A percentile compares a stretch with the other conserved stretches of the same genome.
Evolutionary conservation across 2,329 filamentous ascomycete genomes (phyloP).

Genomic region (Colletotrichum kahawae): DNA sequence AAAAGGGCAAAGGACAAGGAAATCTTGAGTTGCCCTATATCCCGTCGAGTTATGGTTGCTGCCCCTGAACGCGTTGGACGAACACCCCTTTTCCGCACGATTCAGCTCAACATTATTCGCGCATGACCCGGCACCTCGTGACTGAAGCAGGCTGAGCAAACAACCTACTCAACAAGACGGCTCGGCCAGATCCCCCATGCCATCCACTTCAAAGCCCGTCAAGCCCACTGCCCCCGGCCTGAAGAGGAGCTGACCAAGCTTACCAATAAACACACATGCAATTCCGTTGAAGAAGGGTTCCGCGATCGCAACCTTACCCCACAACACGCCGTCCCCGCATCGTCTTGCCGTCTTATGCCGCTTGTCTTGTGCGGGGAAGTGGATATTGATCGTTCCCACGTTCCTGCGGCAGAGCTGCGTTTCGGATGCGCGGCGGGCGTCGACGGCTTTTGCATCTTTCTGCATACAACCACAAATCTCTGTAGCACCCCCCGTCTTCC

Average conservation of each 20-base stretch:
- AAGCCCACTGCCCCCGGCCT: not conserved
- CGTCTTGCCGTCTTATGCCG: not conserved
- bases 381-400: constrained; percentile 5
- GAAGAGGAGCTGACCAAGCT: not conserved
- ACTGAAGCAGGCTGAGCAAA: not conserved
- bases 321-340: constrained; percentile 8
- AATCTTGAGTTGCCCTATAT: not conserved
- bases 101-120: not conserved
- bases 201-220: not conserved
- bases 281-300: not conserved
- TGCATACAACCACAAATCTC: not conserved
- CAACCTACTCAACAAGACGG: not conserved
- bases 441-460: not conserved
- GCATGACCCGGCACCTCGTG: not conserved
- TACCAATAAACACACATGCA: not conserved
- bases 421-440: constrained; percentile 1
- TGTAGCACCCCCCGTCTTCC: not conserved
- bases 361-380: constrained; percentile 12
- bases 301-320: not conserved
- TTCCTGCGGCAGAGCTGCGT: constrained; percentile 8
- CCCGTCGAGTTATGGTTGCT: not conserved
- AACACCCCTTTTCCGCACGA: not conserved
- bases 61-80: not conserved
- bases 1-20: not conserved
- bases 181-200: not conserved